Conservation (phyloP, 108 stramenopile species). For the Fragilariopsis cylindrus region DNA sequence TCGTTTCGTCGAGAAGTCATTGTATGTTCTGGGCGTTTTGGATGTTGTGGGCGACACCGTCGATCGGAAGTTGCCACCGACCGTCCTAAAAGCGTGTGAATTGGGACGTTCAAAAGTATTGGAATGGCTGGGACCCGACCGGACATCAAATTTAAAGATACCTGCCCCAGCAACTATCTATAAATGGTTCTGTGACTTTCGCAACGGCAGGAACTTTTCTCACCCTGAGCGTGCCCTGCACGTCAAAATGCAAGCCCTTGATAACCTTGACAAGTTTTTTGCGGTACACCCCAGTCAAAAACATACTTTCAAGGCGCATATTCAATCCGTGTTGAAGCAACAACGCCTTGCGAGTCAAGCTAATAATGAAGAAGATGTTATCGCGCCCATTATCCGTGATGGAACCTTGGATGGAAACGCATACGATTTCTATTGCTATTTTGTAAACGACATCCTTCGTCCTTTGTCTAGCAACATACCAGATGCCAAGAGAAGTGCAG, state of each 20-base stretch:
- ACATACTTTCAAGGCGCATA: slow-evolving; percentile 1
- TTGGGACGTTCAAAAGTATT: slow-evolving; percentile 2
- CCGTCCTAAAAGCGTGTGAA: background rate
- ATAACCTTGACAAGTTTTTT: background rate
- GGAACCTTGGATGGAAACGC: slow-evolving; percentile 7
- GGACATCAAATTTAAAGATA: background rate
- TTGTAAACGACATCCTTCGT: slow-evolving; percentile 10
- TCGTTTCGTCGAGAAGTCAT: background rate
- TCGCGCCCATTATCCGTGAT: background rate
- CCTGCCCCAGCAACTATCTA: background rate
- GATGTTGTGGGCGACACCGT: slow-evolving; percentile 1
- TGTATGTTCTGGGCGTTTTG: background rate
- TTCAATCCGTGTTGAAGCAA: slow-evolving; percentile 9
- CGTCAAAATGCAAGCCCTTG: background rate
- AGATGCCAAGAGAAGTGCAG: background rate
- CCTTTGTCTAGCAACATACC: background rate
- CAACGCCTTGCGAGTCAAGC: background rate
- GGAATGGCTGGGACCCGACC: background rate
- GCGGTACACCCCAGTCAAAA: background rate
- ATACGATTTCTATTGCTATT: slow-evolving; percentile 4
- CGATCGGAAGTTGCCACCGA: background rate
- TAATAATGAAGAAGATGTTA: background rate
- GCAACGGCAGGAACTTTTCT: background rate
- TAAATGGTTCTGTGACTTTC: background rate
- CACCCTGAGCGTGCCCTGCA: slow-evolving; percentile 4